Base-by-base conservation (phyloP, 2,329 filamentous ascomycete species). In the Alternaria novae-zelandiae region DNA sequence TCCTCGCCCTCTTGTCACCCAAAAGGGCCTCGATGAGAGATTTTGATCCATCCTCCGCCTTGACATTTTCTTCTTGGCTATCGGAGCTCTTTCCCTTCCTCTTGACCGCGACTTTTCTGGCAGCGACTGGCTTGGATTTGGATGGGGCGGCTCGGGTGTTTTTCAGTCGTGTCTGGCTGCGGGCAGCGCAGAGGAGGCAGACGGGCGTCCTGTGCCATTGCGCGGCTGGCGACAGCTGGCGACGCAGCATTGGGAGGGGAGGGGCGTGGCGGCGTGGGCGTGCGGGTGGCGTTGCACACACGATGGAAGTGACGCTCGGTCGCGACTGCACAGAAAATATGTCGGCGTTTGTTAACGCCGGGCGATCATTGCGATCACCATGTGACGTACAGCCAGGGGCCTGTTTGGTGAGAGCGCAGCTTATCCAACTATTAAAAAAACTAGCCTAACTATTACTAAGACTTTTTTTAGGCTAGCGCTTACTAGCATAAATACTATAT, bases 161-260 rank as follows among this genome's bases (percentile, higher is more conserved):
- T 3, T 44, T 49, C 23, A 32, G 47, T 6, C 55, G 54, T 21
- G 51, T 47, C 49, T 64, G 66, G 59, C 59, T 45, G 26, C 58
- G 68, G 41, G 60, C 55, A 50, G 71, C 61, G 59, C 72, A 75
- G 55, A 71, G 63, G 11, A 71, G 68, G 59, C 73, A 74, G 13
- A 71, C 53, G 36, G 69, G 55, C 6, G 51, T 32, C 15, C 49
- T 62, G 44, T 56, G 69, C 69, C 64, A 67, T 67, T 65, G 61
- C 61, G 65, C 63, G 59, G 70, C 66, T 49, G 58, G 68, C 25
- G 68, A 61, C 56, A 76, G 63, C 15, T 66, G 64, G 54, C 70
- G 72, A 56, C 68, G 67, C 59, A 76, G 73, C 76, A 78, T 78
- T 23, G 64, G 54, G 63, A 62, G 57, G 43, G 28, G 10, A 62